phyloP scores from a whole-genome alignment of 306 rosid species.

The Acmispon strigosus region DNA sequence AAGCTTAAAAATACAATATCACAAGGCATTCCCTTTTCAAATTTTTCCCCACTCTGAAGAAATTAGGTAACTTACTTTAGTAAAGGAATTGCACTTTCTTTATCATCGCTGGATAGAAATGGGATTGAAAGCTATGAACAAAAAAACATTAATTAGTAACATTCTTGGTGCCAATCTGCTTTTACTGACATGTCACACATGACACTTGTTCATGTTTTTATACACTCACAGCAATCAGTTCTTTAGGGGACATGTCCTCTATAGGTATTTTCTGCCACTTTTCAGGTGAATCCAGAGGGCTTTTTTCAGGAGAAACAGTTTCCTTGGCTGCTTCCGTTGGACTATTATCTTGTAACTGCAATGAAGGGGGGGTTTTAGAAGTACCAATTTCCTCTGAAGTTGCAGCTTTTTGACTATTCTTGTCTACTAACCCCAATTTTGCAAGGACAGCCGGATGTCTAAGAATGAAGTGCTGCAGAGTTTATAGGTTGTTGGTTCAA shows the following conservation, averaged over 20 bases:
- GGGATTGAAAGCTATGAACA: conserved; percentile 69
- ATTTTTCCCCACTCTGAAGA: not conserved
- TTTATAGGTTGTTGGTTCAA: conserved; percentile 6
- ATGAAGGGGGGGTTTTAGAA: conserved; percentile 24
- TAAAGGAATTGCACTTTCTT: conserved; percentile 63
- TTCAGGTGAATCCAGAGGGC: conserved; percentile 41
- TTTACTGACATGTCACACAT: not conserved
- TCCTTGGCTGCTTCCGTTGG: conserved; percentile 23
- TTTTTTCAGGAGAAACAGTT: conserved; percentile 26
- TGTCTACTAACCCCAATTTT: conserved; percentile 57
- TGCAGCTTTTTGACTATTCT: conserved; percentile 21
- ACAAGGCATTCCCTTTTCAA: not conserved
- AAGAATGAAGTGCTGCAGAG: conserved; percentile 63
- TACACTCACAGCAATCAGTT: conserved; percentile 62
- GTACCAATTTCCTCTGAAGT: conserved; percentile 24
- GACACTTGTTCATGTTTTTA: conserved; percentile 13
- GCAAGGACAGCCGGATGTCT: conserved; percentile 61
- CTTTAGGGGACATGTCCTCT: conserved; percentile 56
- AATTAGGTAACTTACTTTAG: conserved; percentile 46
- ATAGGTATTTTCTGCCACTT: conserved; percentile 38
- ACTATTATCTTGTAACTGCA: conserved; percentile 42
- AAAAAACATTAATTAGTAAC: conserved; percentile 7
- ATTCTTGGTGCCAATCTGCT: conserved; percentile 2
- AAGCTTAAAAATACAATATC: not conserved
- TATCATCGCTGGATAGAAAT: conserved; percentile 43